Percentiles rank a stretch among this genome's conserved stretches.
Conservation (phyloP, 2,329 filamentous ascomycete species). For the Neopestalotiopsis sp. region DNA sequence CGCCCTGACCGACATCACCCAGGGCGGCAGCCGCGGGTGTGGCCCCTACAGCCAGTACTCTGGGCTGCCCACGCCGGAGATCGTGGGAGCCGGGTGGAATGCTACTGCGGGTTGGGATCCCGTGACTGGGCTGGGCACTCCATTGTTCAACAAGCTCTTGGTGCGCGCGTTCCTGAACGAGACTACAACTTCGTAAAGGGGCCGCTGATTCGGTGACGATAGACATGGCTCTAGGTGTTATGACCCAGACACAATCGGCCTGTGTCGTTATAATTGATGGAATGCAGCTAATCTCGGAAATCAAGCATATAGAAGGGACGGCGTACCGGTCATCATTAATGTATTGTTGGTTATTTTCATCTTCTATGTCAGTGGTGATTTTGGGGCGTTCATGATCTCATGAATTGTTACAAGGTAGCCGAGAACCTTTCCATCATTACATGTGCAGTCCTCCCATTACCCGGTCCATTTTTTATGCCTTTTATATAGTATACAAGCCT, state of each 20-base stretch:
- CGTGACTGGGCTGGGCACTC: constrained; percentile 51
- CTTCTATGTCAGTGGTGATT: background rate
- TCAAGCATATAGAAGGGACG: background rate
- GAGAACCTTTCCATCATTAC: background rate
- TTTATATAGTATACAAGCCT: background rate
- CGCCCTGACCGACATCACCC: constrained; percentile 42
- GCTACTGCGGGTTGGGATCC: constrained; percentile 51
- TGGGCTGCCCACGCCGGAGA: constrained; percentile 29
- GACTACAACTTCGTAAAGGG: background rate
- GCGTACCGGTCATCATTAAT: background rate
- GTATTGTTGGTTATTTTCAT: background rate
- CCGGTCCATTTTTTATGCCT: background rate
- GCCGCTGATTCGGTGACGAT: background rate
- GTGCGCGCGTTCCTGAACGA: constrained; percentile 7
- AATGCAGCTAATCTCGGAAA: background rate
- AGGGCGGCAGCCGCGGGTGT: constrained; percentile 40
- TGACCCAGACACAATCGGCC: no score
- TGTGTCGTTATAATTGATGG: background rate
- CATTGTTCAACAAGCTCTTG: constrained; percentile 43
- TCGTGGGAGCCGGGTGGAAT: constrained; percentile 44
- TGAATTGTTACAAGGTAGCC: background rate
- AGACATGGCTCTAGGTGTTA: no score
- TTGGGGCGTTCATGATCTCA: background rate
- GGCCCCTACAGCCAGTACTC: constrained; percentile 32
- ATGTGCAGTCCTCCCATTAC: background rate